phyloP scores from a whole-genome alignment of 352 stramenopile genomes.

The Phytopythium chamaehyphon region DNA sequence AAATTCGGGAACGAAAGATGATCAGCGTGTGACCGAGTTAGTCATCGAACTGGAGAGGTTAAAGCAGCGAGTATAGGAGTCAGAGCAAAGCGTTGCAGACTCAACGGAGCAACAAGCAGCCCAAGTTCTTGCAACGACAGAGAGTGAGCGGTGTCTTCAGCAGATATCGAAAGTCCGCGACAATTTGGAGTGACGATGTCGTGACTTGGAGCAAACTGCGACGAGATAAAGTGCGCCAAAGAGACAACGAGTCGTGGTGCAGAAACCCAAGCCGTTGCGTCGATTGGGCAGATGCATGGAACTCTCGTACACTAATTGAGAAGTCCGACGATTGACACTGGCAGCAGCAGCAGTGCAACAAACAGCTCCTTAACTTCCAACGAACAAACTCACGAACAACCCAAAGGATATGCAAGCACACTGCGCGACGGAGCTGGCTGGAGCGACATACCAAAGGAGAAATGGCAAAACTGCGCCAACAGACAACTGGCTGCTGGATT shows the following conservation, averaged over 20 bases:
- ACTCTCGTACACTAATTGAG: constrained; percentile 37
- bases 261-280: constrained; percentile 6
- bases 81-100: constrained; percentile 12
- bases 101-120: constrained; percentile 19
- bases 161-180: constrained; percentile 7
- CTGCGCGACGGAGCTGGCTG: background rate
- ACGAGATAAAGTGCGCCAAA: constrained; percentile 8
- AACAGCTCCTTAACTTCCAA: constrained; percentile 8
- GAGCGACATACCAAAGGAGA: background rate
- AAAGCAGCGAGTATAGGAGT: constrained; percentile 6
- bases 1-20: background rate
- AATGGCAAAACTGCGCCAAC: constrained; percentile 20
- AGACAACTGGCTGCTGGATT: constrained; percentile 33
- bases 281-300: constrained; percentile 37
- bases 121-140: constrained; percentile 11
- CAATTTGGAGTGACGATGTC: background rate
- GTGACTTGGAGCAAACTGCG: constrained; percentile 2
- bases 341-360: constrained; percentile 9
- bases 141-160: constrained; percentile 15
- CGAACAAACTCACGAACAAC: background rate
- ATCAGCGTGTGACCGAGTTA: background rate
- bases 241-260: constrained; percentile 3
- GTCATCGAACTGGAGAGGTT: constrained; percentile 3
- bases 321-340: constrained; percentile 29
- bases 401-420: constrained; percentile 1